Evolutionary conservation across 371 early-diverging fungal species (phyloP).

Genomic region (Mucor indicus): DNA sequence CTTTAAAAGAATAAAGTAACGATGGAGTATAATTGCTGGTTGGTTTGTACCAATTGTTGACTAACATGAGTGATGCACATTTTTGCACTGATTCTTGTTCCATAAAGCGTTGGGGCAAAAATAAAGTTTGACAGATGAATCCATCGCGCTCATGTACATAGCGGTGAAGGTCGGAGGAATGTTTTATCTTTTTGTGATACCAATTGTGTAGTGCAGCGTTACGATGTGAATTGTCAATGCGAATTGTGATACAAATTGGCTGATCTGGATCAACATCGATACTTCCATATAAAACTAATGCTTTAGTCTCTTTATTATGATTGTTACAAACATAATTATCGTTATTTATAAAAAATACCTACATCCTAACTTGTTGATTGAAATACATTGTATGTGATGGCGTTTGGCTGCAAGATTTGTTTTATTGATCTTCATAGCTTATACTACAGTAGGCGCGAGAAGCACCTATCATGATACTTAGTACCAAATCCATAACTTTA

Average conservation of each 20-base stretch:
- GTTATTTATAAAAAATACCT: background rate
- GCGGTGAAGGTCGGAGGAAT: conserved; percentile 7
- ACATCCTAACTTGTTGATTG: conserved; percentile 17
- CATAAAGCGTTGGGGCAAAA: conserved; percentile 20
- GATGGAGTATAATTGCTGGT: background rate
- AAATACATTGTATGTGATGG: conserved; percentile 9
- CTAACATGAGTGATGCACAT: conserved; percentile 33
- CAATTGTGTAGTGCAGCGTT: conserved; percentile 1
- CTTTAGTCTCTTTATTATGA: no score
- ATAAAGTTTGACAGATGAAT: conserved; percentile 32
- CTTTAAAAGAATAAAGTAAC: background rate
- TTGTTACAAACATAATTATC: background rate
- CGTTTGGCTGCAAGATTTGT: conserved; percentile 1
- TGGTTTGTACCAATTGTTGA: conserved; percentile 42
- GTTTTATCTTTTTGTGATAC: conserved; percentile 14
- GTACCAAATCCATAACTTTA: background rate
- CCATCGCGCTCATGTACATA: conserved; percentile 23
- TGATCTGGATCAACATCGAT: conserved; percentile 11
- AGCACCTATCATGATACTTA: background rate
- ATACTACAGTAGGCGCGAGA: conserved; percentile 9
- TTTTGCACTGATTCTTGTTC: background rate
- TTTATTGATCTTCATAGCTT: conserved; percentile 5
- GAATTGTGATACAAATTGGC: no score
- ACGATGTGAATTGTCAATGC: conserved; percentile 10
- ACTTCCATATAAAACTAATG: conserved; percentile 5